Conservation (phyloP, 495 filamentous ascomycete species). For the Annulohypoxylon moriforme region DNA sequence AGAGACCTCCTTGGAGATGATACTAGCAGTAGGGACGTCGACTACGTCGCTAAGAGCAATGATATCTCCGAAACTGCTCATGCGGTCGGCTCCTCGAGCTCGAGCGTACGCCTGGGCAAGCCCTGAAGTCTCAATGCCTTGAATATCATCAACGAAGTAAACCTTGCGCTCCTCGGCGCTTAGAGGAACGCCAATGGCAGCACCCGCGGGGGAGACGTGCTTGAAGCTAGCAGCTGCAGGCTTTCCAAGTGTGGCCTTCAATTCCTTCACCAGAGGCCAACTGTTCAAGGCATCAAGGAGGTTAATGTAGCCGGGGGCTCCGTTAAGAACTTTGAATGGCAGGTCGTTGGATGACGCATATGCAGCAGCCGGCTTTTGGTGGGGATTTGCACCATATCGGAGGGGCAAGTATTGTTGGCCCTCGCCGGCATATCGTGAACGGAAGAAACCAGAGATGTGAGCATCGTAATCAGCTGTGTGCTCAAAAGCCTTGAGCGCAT, state of each 20-base stretch:
- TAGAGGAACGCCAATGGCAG: slow-evolving; percentile 89
- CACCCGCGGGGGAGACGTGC: slow-evolving; percentile 96
- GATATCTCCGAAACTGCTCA: slow-evolving; percentile 97
- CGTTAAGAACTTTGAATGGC: slow-evolving; percentile 96
- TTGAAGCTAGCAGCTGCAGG: slow-evolving; percentile 99
- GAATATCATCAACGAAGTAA: slow-evolving; percentile 97
- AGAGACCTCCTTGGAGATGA: slow-evolving; percentile 96
- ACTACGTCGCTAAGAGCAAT: slow-evolving; percentile 92
- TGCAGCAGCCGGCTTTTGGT: slow-evolving; percentile 94
- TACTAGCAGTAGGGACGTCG: slow-evolving; percentile 91
- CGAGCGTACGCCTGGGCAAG: slow-evolving; percentile 96
- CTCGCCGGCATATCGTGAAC: slow-evolving; percentile 90
- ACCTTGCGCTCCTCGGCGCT: slow-evolving; percentile 91
- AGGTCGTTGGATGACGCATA: slow-evolving; percentile 76
- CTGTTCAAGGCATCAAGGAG: slow-evolving; percentile 95
- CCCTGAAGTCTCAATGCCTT: slow-evolving; percentile 81
- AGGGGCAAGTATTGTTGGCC: slow-evolving; percentile 85
- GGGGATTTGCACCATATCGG: slow-evolving; percentile 95
- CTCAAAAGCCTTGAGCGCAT: slow-evolving; percentile 96
- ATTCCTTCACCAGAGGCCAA: slow-evolving; percentile 96
- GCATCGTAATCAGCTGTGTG: slow-evolving; percentile 98
- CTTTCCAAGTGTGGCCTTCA: slow-evolving; percentile 84
- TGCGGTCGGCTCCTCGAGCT: slow-evolving; percentile 93
- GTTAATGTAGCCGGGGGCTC: slow-evolving; percentile 95
- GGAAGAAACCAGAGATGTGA: slow-evolving; percentile 96